Percentiles rank a stretch among this genome's conserved stretches.
Evolutionary conservation across 2,329 filamentous ascomycete species (phyloP).

Genomic region (Coniochaeta ligniaria): DNA sequence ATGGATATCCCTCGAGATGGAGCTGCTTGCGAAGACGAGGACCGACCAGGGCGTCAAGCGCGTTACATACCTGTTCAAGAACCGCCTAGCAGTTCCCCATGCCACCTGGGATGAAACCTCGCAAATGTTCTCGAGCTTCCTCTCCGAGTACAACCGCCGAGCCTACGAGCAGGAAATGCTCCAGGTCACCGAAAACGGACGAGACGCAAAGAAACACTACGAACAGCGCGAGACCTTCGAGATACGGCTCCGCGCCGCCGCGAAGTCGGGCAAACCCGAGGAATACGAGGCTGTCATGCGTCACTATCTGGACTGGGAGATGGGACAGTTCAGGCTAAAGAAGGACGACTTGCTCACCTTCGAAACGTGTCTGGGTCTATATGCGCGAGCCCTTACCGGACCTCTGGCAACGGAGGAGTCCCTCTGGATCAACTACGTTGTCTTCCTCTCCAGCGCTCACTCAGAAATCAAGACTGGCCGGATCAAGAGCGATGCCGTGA

Average conservation of each 20-base stretch:
- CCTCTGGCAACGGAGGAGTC: conserved; percentile 66
- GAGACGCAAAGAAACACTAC: conserved; percentile 57
- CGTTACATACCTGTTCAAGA: conserved; percentile 62
- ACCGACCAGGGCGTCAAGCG: conserved; percentile 52
- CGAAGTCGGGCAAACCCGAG: conserved; percentile 46
- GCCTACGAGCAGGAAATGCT: conserved; percentile 71
- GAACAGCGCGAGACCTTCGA: conserved; percentile 62
- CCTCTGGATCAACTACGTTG: conserved; percentile 78
- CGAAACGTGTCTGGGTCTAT: conserved; percentile 58
- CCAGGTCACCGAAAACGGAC: conserved; percentile 54
- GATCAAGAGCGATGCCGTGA: conserved; percentile 27
- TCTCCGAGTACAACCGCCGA: conserved; percentile 62
- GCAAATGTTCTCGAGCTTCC: conserved; percentile 66
- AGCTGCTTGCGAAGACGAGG: conserved; percentile 52
- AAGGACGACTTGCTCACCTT: conserved; percentile 30
- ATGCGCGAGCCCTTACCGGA: conserved; percentile 65
- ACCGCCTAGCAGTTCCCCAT: conserved; percentile 67
- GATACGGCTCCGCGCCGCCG: conserved; percentile 53
- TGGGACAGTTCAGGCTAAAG: conserved; percentile 45
- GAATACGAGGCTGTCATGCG: conserved; percentile 43
- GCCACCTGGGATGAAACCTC: conserved; percentile 68
- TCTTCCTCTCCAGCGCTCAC: conserved; percentile 57
- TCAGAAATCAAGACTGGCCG: conserved; percentile 25
- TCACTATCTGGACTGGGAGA: conserved; percentile 84
- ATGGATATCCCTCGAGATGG: conserved; percentile 65